phyloP scores from a whole-genome alignment of 805 yeast genomes.

The Candida qinlingensis region DNA sequence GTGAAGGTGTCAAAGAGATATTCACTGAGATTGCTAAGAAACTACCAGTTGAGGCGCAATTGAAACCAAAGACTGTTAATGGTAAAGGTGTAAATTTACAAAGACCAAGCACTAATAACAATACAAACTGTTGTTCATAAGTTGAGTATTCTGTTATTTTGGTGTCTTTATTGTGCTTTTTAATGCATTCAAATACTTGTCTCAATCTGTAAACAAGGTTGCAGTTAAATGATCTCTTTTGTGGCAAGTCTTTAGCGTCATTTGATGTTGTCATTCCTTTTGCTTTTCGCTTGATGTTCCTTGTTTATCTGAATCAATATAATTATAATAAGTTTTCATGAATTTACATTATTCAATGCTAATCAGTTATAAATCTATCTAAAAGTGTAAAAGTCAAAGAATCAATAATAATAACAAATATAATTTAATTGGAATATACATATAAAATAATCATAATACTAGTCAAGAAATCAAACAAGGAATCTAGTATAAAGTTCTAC shows the following conservation, averaged over 20 bases:
- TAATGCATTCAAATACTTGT: no score
- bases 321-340: neutral
- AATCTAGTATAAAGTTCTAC: slow-evolving; percentile 38
- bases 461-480: no score
- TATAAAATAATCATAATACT: neutral
- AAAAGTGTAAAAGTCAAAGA: no score
- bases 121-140: slow-evolving; percentile 35
- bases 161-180: neutral
- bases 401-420: neutral
- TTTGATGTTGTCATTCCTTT: neutral
- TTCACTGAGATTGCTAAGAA: slow-evolving; percentile 47
- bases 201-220: no score
- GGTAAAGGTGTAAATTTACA: slow-evolving; percentile 31
- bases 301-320: neutral
- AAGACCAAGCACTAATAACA: slow-evolving; percentile 39
- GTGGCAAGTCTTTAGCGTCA: neutral
- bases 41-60: slow-evolving; percentile 29
- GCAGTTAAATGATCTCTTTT: neutral
- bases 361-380: no score
- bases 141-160: neutral
- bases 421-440: neutral
- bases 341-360: neutral
- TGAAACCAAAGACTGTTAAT: slow-evolving; percentile 17
- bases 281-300: neutral
- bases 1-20: slow-evolving; percentile 41